Percentiles rank a stretch among this genome's conserved stretches.
Evolutionary conservation across 2,329 filamentous ascomycete species (phyloP).

Genomic region (Nemania abortiva): DNA sequence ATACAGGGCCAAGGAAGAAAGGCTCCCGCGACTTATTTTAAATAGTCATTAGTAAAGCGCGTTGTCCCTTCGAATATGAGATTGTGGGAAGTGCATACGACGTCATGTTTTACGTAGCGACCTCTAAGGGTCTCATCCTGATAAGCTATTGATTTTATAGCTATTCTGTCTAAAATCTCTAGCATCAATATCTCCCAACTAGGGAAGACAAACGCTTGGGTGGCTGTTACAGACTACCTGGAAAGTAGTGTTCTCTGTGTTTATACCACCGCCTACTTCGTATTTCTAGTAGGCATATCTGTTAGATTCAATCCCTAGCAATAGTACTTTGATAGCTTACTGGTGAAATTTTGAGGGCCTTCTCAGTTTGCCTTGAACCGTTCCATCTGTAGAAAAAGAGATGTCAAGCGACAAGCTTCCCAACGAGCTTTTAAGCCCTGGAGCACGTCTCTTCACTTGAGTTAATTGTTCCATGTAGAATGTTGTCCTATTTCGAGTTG

Average conservation of each 20-base stretch:
- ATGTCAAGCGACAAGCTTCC: constrained; percentile 27
- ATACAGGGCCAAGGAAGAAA: no score
- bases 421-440: constrained; percentile 29
- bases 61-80: no score
- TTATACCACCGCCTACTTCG: background rate
- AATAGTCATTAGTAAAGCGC: no score
- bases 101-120: no score
- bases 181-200: no score
- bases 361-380: constrained; percentile 27
- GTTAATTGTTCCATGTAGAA: constrained; percentile 36
- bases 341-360: constrained; percentile 21
- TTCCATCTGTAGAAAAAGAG: constrained; percentile 24
- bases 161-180: no score
- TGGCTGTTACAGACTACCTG: background rate
- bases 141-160: no score
- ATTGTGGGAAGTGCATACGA: no score
- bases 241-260: background rate
- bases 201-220: no score
- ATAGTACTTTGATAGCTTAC: background rate
- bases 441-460: constrained; percentile 13
- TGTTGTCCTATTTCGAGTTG: constrained; percentile 15
- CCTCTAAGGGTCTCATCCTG: no score
- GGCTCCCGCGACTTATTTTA: no score
- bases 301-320: background rate
- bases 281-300: background rate